Evolutionary conservation across 345 rosid genomes (phyloP).

Genomic region (Hibiscus tridactylites): DNA sequence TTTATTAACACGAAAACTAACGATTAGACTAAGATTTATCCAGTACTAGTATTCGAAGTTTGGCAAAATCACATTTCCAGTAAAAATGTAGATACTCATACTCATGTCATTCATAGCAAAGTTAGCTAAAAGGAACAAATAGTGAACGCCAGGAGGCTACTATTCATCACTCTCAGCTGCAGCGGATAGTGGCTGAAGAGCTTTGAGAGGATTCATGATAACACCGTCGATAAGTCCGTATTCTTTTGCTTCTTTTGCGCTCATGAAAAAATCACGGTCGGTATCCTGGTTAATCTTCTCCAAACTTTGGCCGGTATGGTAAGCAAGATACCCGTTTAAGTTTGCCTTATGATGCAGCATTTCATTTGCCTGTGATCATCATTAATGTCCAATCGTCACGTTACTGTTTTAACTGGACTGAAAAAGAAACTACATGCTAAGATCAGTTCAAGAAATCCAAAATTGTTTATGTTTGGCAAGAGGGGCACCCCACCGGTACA

Average conservation of each 20-base stretch:
- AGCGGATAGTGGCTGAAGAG: conserved; percentile 64
- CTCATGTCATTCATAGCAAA: background rate
- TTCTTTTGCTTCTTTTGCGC: conserved; percentile 84
- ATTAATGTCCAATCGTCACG: background rate
- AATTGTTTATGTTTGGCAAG: background rate
- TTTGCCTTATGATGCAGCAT: conserved; percentile 94
- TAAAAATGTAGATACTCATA: background rate
- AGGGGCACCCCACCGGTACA: background rate
- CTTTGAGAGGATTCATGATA: conserved; percentile 81
- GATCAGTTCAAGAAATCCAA: background rate
- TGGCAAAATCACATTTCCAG: conserved; percentile 4
- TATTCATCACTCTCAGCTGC: conserved; percentile 27
- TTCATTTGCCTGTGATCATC: conserved; percentile 65
- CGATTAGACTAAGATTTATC: no score
- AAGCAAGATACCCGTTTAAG: conserved; percentile 78
- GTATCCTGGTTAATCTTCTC: conserved; percentile 83
- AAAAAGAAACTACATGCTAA: background rate
- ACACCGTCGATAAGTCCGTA: conserved; percentile 89
- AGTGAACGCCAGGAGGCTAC: background rate
- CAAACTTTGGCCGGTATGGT: conserved; percentile 87
- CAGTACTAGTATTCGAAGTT: background rate
- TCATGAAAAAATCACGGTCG: conserved; percentile 96
- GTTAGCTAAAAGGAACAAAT: background rate
- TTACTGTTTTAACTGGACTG: background rate
- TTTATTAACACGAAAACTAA: no score